Conservation (phyloP, 2,329 filamentous ascomycete genomes). For the Plenodomus tracheiphilus region DNA sequence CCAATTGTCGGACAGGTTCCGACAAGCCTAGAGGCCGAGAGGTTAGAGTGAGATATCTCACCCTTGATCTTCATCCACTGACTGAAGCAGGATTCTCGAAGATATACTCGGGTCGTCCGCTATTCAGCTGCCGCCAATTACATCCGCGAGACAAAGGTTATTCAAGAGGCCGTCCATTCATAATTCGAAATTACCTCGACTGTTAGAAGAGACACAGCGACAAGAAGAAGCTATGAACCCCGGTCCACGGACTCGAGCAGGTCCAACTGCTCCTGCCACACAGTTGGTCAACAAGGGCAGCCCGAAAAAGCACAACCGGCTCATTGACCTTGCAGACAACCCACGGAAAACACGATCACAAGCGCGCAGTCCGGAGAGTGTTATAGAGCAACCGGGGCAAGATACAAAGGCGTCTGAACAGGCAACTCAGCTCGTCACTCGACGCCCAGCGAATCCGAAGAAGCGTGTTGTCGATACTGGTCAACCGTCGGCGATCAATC, state of each 20-base stretch:
- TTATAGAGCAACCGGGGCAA: background rate
- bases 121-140: background rate
- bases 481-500: background rate
- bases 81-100: constrained; percentile 3
- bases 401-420: background rate
- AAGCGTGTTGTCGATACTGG: background rate
- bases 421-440: constrained; percentile 31
- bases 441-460: background rate
- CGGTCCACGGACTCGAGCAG: too few relatives aligned
- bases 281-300: constrained; percentile 4
- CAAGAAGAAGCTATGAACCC: background rate
- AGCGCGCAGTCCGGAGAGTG: constrained; percentile 5
- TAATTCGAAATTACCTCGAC: constrained; percentile 13
- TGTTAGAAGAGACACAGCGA: background rate
- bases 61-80: background rate
- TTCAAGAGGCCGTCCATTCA: constrained; percentile 25
- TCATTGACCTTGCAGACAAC: background rate
- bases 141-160: constrained; percentile 21
- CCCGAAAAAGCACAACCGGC: constrained; percentile 9
- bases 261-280: constrained; percentile 1
- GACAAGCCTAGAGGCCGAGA: constrained; percentile 1
- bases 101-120: constrained; percentile 4
- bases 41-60: constrained; percentile 1
- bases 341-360: constrained; percentile 14
- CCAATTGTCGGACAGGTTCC: constrained; percentile 2